Conservation (phyloP, 805 yeast species). For the Priceomyces haplophilus region DNA sequence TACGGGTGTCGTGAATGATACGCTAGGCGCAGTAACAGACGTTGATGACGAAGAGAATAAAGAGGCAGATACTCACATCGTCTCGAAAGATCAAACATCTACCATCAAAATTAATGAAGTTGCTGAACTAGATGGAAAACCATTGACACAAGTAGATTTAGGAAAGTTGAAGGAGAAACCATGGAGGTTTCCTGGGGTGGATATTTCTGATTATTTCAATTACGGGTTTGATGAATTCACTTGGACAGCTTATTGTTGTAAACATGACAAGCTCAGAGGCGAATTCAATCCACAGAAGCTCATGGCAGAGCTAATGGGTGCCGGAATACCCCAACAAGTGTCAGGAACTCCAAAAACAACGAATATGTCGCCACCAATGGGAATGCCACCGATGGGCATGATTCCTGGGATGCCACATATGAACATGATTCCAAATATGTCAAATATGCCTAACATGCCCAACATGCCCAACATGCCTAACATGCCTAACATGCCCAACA, state of each 20-base stretch:
- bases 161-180: constrained; percentile 90
- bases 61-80: constrained; percentile 33
- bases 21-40: constrained; percentile 23
- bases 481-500: constrained; percentile 23
- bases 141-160: constrained; percentile 75
- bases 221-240: constrained; percentile 95
- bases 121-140: constrained; percentile 75
- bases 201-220: constrained; percentile 89
- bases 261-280: constrained; percentile 77
- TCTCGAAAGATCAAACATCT: constrained; percentile 36
- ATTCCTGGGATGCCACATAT: constrained; percentile 13
- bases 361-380: constrained; percentile 24
- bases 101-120: constrained; percentile 66
- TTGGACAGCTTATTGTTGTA: constrained; percentile 89
- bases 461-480: constrained; percentile 25
- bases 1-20: constrained; percentile 26
- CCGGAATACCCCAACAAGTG: constrained; percentile 13
- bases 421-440: constrained; percentile 19
- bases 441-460: constrained; percentile 18
- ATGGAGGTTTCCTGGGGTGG: constrained; percentile 98
- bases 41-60: constrained; percentile 20
- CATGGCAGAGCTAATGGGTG: constrained; percentile 56
- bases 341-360: constrained; percentile 11
- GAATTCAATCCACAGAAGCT: constrained; percentile 82
- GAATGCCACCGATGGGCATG: constrained; percentile 18